Percentiles rank a stretch among this genome's conserved stretches.
phyloP scores from a whole-genome alignment of 495 filamentous ascomycete genomes.

The Durotheca rogersii region DNA sequence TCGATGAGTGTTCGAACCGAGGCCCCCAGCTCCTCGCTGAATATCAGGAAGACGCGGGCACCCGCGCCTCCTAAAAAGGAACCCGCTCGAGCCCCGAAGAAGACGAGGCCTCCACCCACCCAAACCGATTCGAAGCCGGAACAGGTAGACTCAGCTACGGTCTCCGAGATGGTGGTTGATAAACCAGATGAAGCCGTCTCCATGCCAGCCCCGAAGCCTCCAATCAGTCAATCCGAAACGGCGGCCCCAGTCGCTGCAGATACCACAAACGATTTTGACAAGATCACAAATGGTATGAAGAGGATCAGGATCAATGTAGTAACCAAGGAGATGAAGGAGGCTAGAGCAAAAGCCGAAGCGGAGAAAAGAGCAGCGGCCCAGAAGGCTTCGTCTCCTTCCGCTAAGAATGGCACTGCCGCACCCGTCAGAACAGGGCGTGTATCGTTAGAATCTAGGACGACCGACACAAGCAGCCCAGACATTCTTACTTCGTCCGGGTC shows the following conservation, averaged over 20 bases:
- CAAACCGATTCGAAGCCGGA: constrained; percentile 51
- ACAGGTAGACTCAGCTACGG: constrained; percentile 25
- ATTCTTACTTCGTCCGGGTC: constrained; percentile 13
- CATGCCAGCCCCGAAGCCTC: constrained; percentile 11
- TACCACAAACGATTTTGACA: constrained; percentile 54
- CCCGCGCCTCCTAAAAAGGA: constrained; percentile 43
- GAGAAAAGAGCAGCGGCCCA: constrained; percentile 19
- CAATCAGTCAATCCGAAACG: constrained; percentile 2
- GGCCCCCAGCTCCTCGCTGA: constrained; percentile 26
- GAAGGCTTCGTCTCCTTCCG: constrained; percentile 8
- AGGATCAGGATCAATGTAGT: constrained; percentile 76
- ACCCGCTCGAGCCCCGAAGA: constrained; percentile 41
- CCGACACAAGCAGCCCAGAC: not conserved
- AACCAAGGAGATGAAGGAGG: constrained; percentile 68
- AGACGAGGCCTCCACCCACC: constrained; percentile 45
- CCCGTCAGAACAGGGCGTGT: not conserved
- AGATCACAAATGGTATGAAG: constrained; percentile 65
- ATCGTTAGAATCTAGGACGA: not conserved
- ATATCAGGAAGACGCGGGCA: constrained; percentile 50
- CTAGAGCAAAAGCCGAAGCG: constrained; percentile 41
- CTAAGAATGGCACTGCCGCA: constrained; percentile 8
- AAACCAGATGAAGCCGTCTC: not conserved
- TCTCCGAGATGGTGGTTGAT: constrained; percentile 23
- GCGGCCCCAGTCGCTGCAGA: constrained; percentile 8
- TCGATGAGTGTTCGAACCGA: constrained; percentile 39